Conservation (phyloP, 148 eudicot species). For the Salicornia ramosissima region DNA sequence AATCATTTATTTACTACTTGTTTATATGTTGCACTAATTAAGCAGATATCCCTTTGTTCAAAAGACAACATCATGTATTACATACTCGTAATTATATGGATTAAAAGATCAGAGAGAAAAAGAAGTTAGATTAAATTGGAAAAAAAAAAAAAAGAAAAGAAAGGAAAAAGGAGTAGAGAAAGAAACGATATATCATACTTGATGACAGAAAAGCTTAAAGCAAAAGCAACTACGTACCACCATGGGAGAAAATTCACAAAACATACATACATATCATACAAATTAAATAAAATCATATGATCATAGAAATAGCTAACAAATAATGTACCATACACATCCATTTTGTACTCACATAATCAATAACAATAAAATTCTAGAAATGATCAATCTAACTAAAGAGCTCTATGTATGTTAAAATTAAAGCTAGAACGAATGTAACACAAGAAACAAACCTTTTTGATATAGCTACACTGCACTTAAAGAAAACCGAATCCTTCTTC, state of each 20-base stretch:
- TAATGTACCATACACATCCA: slow-evolving; percentile 6
- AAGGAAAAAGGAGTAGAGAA: neutral
- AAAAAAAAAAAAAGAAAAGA: neutral
- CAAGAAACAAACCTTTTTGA: neutral
- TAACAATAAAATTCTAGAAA: neutral
- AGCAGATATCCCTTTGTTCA: no score
- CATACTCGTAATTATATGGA: no score
- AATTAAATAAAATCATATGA: slow-evolving; percentile 12
- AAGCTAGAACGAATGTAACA: no score
- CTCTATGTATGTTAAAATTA: no score
- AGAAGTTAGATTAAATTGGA: neutral
- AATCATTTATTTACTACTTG: no score
- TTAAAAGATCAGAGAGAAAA: no score
- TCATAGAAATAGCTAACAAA: slow-evolving; percentile 11
- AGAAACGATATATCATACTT: slow-evolving; percentile 10
- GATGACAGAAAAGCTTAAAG: slow-evolving; percentile 28
- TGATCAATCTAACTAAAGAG: no score
- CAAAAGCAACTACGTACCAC: slow-evolving; percentile 30
- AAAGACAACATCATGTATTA: no score
- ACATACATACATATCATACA: neutral
- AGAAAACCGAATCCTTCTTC: neutral
- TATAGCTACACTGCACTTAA: neutral
- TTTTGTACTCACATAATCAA: neutral
- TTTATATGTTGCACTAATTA: no score
- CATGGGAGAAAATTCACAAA: neutral